Evolutionary conservation across 176 grass and related monocot genomes (phyloP), one percentile per base, ranked within the genome.

Genomic region (Leersia perrieri): DNA sequence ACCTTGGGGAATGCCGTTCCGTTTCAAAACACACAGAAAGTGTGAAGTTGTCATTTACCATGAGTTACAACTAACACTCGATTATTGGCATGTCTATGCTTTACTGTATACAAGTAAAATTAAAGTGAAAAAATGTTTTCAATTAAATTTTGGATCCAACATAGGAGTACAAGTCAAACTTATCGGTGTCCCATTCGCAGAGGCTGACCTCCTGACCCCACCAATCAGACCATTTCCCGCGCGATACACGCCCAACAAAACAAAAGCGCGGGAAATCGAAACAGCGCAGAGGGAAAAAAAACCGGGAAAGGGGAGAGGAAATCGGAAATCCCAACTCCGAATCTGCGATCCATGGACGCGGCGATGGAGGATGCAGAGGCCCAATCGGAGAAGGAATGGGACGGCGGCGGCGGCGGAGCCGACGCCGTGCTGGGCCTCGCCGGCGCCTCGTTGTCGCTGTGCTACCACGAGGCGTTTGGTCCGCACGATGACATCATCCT

Each of bases 381-480:
- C 25, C 66, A 63, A 11, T 26, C 73, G 10, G 65, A 35, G 14
- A 51, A 61, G 35, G 70, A 70, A 49, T 81, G 85, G 70, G 81
- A 74, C 39, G 51, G 86, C 39, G 76, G 64, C 12, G 72, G 79
- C 22, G 94, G 87, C 49, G 94, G 89, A 18, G 95, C 95, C 27
- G 90, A 92, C 39, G 66, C 79, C 6, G 82, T 95, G 47, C 88
- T 93, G 39, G 86, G 73, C 75, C 81, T 91, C 41, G 66, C 51
- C 62, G 44, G 67, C 6, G 81, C 66, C 44, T 88, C 88, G 63
- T 72, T 93, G 27, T 91, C 84, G n/a, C 20, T 98, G 31, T 88
- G 88, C 27, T 98, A 98, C 88, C 90, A 98, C 84, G 45, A 76
- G 3, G 85, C 78, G 38, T 98, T 95, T 75, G 92, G 90, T 15